These are phyloP conservation scores for Alternaria dauci DNA, from an alignment of 2,329 filamentous ascomycete species.

Conservation along the genomic window DNA sequence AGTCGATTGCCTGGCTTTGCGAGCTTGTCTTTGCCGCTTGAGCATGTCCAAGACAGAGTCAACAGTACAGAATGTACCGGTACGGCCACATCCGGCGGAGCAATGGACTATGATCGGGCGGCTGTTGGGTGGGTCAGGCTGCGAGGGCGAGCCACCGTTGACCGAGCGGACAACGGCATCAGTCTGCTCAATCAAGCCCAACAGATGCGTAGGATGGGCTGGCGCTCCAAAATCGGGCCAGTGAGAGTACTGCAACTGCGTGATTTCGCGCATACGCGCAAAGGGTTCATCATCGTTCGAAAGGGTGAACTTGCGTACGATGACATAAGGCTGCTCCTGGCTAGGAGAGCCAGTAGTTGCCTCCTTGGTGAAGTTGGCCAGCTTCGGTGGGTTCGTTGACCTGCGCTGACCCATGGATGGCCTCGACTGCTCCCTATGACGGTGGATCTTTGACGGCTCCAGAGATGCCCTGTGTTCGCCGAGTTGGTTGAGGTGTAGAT, in stretches of 20 bases:
- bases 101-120: conserved; percentile 92
- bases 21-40: conserved; percentile 74
- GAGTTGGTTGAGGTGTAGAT: conserved; percentile 75
- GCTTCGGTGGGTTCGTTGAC: conserved; percentile 45
- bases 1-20: conserved; percentile 42
- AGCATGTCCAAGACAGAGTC: conserved; percentile 97
- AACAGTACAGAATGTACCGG: conserved; percentile 95
- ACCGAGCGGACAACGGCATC: conserved; percentile 71
- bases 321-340: conserved; percentile 75
- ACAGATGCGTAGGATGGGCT: conserved; percentile 83
- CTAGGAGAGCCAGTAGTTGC: conserved; percentile 34
- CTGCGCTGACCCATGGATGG: conserved; percentile 47
- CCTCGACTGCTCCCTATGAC: conserved; percentile 49
- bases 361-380: conserved; percentile 41
- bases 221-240: conserved; percentile 98
- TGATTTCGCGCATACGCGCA: conserved; percentile 86
- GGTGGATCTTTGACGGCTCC: conserved; percentile 65
- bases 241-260: conserved; percentile 91
- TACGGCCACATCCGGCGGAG: conserved; percentile 93
- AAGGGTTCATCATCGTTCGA: conserved; percentile 81
- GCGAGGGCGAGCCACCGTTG: conserved; percentile 60
- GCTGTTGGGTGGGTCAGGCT: conserved; percentile 61
- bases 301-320: conserved; percentile 86
- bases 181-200: conserved; percentile 88
- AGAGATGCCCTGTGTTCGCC: conserved; percentile 85